Conservation (phyloP, 805 yeast species). For the Candida peoriensis region DNA sequence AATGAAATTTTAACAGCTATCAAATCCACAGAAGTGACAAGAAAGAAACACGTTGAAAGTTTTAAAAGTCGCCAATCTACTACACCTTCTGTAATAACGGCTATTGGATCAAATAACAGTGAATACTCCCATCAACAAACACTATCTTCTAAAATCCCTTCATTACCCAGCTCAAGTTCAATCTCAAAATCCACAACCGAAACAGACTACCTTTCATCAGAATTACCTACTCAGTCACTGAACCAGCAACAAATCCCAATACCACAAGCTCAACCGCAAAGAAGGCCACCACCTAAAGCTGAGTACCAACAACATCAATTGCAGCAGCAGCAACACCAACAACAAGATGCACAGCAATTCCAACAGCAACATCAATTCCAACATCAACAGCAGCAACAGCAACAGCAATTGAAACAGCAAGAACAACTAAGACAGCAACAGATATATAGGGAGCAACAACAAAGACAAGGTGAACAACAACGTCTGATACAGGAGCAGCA, state of each 20-base stretch:
- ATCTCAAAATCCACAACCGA: not conserved
- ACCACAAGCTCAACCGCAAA: slow-evolving; percentile 15
- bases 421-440: slow-evolving; percentile 3
- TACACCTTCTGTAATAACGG: slow-evolving; percentile 9
- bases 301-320: slow-evolving; percentile 3
- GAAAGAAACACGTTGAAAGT: slow-evolving; percentile 20
- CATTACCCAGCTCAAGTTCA: slow-evolving; percentile 1
- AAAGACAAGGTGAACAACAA: slow-evolving; percentile 14
- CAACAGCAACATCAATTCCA: slow-evolving; percentile 5
- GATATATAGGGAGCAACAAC: slow-evolving; percentile 12
- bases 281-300: slow-evolving; percentile 23
- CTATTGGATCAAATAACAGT: too few species aligned
- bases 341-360: slow-evolving; percentile 5
- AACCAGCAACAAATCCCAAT: slow-evolving; percentile 12
- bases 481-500: slow-evolving; percentile 12
- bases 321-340: slow-evolving; percentile 2
- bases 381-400: slow-evolving; percentile 3
- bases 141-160: slow-evolving; percentile 1
- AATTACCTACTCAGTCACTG: slow-evolving; percentile 14
- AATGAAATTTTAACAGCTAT: slow-evolving; percentile 82
- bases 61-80: slow-evolving; percentile 14
- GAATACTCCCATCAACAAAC: too few species aligned
- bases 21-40: slow-evolving; percentile 54
- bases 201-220: not conserved
- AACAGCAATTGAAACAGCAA: slow-evolving; percentile 3